phyloP scores from a whole-genome alignment of 352 stramenopile genomes.

The Peronospora belbahrii region DNA sequence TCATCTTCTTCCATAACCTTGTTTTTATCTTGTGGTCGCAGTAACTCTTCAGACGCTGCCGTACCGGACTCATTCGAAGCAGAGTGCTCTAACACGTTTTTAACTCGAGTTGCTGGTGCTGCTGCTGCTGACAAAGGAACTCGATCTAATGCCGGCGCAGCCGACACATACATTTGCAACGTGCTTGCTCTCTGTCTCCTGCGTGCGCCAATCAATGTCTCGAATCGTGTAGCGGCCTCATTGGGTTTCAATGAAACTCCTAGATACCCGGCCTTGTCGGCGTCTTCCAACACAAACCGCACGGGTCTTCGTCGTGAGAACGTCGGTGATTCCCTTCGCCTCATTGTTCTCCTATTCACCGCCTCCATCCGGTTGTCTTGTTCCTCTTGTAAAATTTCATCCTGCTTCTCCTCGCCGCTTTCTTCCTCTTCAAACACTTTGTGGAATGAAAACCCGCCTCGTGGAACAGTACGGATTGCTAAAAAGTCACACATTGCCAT shows the following conservation, averaged over 20 bases:
- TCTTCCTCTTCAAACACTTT: constrained; percentile 8
- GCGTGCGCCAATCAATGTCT: constrained; percentile 18
- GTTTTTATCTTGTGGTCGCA: not conserved
- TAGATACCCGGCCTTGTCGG: not conserved
- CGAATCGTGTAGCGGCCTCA: constrained; percentile 11
- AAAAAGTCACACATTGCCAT: constrained; percentile 13
- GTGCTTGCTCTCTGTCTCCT: constrained; percentile 9
- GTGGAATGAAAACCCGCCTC: constrained; percentile 19
- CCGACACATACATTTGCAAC: not conserved
- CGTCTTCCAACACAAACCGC: constrained; percentile 13
- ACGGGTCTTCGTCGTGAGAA: constrained; percentile 16
- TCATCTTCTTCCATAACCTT: not conserved
- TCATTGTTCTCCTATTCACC: not conserved
- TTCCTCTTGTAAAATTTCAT: not conserved
- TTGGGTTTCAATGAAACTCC: constrained; percentile 1
- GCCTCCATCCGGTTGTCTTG: not conserved
- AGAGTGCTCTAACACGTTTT: not conserved
- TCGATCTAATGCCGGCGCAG: not conserved
- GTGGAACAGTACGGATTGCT: constrained; percentile 2
- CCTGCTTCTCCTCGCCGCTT: constrained; percentile 2
- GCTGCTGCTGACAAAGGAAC: not conserved
- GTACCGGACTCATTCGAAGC: not conserved
- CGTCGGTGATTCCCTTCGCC: constrained; percentile 10
- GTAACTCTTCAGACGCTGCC: not conserved
- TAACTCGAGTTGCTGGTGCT: not conserved